Conservation (phyloP, 768 basidiomycete genomes). For the Naganishia antarctica region DNA sequence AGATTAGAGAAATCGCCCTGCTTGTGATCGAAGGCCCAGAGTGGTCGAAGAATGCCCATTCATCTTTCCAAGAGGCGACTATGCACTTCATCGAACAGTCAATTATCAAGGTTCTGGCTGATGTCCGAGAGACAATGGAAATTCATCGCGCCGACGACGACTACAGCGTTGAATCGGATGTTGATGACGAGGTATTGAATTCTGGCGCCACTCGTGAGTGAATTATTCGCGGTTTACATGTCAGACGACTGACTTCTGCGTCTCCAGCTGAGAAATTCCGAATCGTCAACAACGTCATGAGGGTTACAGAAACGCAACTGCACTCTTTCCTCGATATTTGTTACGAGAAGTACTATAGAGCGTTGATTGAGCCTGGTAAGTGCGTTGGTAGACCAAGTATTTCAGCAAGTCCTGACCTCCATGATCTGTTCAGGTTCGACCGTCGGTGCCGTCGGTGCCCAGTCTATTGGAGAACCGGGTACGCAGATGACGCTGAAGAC, state of each 20-base stretch:
- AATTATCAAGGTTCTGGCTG: conserved; percentile 64
- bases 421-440: conserved; percentile 96
- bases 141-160: conserved; percentile 75
- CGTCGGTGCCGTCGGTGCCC: conserved; percentile 95
- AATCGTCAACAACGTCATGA: conserved; percentile 68
- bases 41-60: conserved; percentile 43
- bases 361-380: conserved; percentile 85
- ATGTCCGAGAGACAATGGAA: conserved; percentile 64
- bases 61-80: conserved; percentile 44
- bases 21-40: conserved; percentile 31
- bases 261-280: conserved; percentile 54
- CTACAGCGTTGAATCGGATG: conserved; percentile 62
- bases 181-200: conserved; percentile 58
- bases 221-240: too few species aligned
- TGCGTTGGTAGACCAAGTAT: conserved; percentile 35
- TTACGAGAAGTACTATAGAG: conserved; percentile 86
- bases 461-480: conserved; percentile 98
- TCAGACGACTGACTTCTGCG: conserved; percentile 10
- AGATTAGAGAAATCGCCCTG: conserved; percentile 66
- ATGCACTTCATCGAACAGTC: conserved; percentile 64
- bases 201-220: conserved; percentile 67
- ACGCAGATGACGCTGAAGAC: conserved; percentile 99
- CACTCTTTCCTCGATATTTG: conserved; percentile 75
- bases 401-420: neutral
- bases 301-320: conserved; percentile 79